phyloP scores from a whole-genome alignment of 768 basidiomycete genomes.

The Pleurotus ostreatus region DNA sequence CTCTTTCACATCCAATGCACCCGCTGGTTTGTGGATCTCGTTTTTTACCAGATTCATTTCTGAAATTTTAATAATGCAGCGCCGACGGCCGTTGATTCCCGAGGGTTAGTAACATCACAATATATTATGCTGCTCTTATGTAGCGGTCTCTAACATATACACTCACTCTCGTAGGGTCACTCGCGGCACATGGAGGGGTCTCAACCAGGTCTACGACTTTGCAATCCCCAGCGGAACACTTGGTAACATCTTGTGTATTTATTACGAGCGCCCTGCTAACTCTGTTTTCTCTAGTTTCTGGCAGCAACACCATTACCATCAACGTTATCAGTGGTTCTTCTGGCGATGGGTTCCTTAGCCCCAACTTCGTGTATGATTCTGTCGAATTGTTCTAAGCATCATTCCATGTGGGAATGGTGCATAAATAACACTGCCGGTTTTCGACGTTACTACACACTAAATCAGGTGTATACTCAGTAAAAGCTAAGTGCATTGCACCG shows the following conservation, averaged over 20 bases:
- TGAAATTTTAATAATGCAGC: slow-evolving; percentile 17
- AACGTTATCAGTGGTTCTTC: slow-evolving; percentile 40
- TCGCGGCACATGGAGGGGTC: slow-evolving; percentile 47
- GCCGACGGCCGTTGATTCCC: slow-evolving; percentile 35
- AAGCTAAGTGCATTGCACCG: too few relatives aligned
- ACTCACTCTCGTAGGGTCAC: slow-evolving; percentile 30
- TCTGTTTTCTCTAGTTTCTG: slow-evolving; percentile 25
- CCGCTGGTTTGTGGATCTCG: slow-evolving; percentile 24
- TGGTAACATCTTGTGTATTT: neutral
- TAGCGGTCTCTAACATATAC: neutral
- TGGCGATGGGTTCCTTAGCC: slow-evolving; percentile 40
- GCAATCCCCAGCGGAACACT: slow-evolving; percentile 35
- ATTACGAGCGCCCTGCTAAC: slow-evolving; percentile 13
- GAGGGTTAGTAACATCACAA: slow-evolving; percentile 27
- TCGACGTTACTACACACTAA: too few relatives aligned
- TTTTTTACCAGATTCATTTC: too few relatives aligned
- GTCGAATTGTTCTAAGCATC: slow-evolving; percentile 31
- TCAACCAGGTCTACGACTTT: slow-evolving; percentile 41
- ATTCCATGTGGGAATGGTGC: too few relatives aligned
- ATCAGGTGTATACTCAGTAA: too few relatives aligned
- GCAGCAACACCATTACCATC: slow-evolving; percentile 39
- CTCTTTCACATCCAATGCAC: slow-evolving; percentile 36
- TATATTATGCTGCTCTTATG: neutral
- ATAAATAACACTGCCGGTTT: too few relatives aligned
- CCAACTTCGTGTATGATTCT: slow-evolving; percentile 42